Conservation (phyloP, 352 stramenopile species). For the Salisapilia sapeloensis region DNA sequence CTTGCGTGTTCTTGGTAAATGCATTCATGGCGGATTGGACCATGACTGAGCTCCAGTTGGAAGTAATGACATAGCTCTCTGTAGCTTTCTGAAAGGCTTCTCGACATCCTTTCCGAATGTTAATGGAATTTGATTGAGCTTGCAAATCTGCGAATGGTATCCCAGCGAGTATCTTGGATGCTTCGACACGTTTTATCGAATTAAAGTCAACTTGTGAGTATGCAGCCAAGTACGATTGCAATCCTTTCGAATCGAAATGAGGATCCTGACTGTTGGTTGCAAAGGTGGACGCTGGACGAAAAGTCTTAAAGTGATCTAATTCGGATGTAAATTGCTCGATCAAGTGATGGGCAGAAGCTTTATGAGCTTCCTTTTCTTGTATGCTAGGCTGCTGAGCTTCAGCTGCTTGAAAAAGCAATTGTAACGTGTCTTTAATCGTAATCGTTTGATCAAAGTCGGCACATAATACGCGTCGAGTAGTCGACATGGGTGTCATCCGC, state of each 20-base stretch:
- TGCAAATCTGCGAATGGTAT: constrained; percentile 9
- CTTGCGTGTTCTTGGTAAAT: constrained; percentile 1
- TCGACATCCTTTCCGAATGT: constrained; percentile 11
- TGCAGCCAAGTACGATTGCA: constrained; percentile 19
- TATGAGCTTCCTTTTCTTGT: neutral
- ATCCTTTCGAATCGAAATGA: constrained; percentile 13
- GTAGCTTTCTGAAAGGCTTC: constrained; percentile 9
- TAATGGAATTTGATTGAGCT: constrained; percentile 2
- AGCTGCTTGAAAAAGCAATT: constrained; percentile 26
- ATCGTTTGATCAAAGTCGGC: constrained; percentile 65
- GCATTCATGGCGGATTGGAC: constrained; percentile 12
- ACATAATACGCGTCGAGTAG: constrained; percentile 15
- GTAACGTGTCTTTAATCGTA: constrained; percentile 32
- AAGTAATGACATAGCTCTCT: constrained; percentile 24
- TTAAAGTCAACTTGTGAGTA: constrained; percentile 23
- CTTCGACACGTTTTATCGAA: constrained; percentile 27
- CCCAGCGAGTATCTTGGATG: constrained; percentile 11
- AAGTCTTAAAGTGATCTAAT: neutral
- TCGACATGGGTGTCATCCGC: neutral
- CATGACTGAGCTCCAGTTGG: constrained; percentile 44
- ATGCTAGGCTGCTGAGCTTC: neutral
- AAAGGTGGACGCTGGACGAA: neutral
- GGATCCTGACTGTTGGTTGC: too few relatives aligned
- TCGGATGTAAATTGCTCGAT: neutral
- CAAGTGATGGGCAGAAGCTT: too few relatives aligned